A percentile compares a stretch with the other conserved stretches of the same genome.
Conservation (phyloP, 1,284 basidiomycete genomes). For the Ganoderma multipileum region DNA sequence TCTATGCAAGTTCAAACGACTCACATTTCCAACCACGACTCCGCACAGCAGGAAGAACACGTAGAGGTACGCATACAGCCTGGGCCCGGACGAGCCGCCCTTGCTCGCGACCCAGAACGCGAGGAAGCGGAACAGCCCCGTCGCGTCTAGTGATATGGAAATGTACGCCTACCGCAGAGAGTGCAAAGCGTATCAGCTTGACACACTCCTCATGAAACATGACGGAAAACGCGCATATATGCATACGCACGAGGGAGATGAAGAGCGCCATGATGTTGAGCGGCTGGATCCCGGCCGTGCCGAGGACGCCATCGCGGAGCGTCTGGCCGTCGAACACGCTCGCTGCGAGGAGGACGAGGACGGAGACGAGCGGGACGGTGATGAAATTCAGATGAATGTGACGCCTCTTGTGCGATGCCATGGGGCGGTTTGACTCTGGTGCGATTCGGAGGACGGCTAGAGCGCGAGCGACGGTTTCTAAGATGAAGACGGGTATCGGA, state of each 20-base stretch:
- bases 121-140: conserved; percentile 86
- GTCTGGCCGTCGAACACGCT: conserved; percentile 71
- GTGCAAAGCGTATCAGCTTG: not conserved
- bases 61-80: conserved; percentile 58
- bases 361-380: conserved; percentile 81
- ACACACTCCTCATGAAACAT: not conserved
- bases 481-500: conserved; percentile 47
- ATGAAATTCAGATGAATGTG: conserved; percentile 69
- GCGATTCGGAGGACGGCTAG: conserved; percentile 34
- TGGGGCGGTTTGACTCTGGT: conserved; percentile 35
- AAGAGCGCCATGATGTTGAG: conserved; percentile 95
- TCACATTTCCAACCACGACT: conserved; percentile 82
- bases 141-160: conserved; percentile 91
- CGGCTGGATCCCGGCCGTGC: conserved; percentile 82
- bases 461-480: conserved; percentile 15
- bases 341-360: conserved; percentile 79
- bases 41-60: conserved; percentile 66
- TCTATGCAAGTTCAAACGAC: conserved; percentile 17
- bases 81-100: conserved; percentile 69
- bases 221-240: conserved; percentile 21
- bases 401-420: conserved; percentile 28
- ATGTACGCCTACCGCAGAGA: conserved; percentile 77
- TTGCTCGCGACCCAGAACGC: conserved; percentile 74
- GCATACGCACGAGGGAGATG: conserved; percentile 73
- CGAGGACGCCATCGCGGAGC: conserved; percentile 77